Evolutionary conservation across 176 grass and related monocot genomes (phyloP), one percentile per base, ranked within the genome.

Genomic region (Carex littledalei): DNA sequence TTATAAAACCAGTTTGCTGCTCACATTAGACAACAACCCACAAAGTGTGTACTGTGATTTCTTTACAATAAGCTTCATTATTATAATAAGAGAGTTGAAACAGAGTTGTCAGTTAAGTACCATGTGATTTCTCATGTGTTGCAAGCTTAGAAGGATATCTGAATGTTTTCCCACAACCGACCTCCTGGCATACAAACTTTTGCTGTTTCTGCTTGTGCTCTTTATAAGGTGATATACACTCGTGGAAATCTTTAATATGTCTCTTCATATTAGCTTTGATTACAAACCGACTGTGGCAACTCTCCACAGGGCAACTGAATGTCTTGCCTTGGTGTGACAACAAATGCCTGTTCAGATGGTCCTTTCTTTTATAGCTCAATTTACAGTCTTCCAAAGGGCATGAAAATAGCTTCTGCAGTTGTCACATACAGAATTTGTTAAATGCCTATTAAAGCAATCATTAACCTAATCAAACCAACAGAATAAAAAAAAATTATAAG

Each of bases 71-170:
- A 57, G n/a, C 74, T 56, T 54, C 47, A 17, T 12, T 57, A 17
- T 34, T 34, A 31, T 5, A 24, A 39, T 6, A 29, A 55, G 1
- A 70, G 55, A 9, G 69, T 21, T 59, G 5, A 43, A 60, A 57
- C 37, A 68, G 55, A 22, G 1, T 56, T 9, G 26, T 17, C n/a
- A 86, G 63, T 53, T 29, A 81, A 89, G 88, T 64, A 94, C 92
- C 92, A 86, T 94, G 92, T 52, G 90, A 94, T 67, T 94, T 80
- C 50, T 92, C 90, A 1, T 94, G 92, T 83, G 88, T 94, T 84
- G 87, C 76, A 67, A 94, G 85, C 84, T 92, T 88, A 70, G 92
- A 94, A 74, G 86, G 85, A 86, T 86, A 92, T 88, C 77, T 86
- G 80, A 94, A 94, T 11, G 45, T 84, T 68, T 94, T 94, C 75